Conservation (phyloP, 495 filamentous ascomycete species). For the Daldinia loculata region DNA sequence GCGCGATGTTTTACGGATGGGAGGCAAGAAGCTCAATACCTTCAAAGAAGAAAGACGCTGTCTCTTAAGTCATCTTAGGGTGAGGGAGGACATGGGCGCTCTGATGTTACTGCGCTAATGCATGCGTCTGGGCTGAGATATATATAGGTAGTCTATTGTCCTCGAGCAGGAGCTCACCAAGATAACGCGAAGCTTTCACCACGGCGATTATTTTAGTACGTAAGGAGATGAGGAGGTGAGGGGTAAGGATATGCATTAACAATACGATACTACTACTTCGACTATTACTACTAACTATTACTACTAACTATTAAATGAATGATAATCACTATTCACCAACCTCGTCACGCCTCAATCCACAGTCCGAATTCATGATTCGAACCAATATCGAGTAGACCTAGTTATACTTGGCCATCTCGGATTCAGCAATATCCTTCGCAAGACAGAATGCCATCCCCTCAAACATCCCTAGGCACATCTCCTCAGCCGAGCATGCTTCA, state of each 20-base stretch:
- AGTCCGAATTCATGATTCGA: background rate
- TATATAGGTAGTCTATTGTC: background rate
- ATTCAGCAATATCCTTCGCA: background rate
- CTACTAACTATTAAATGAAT: background rate
- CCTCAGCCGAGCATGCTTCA: background rate
- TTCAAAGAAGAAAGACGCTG: background rate
- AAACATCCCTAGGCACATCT: background rate
- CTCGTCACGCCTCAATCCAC: background rate
- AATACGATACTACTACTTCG: constrained; percentile 22
- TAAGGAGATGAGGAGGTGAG: background rate
- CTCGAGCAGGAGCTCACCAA: background rate
- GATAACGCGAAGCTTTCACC: background rate
- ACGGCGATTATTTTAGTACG: background rate
- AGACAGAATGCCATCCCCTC: background rate
- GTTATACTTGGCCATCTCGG: background rate
- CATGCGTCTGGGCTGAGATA: background rate
- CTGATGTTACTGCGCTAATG: background rate
- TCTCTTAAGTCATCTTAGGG: background rate
- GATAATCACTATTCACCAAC: background rate
- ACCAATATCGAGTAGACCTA: background rate
- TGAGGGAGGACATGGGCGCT: background rate
- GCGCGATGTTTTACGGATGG: background rate
- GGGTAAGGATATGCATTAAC: constrained; percentile 23
- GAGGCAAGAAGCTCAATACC: background rate
- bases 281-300: background rate